Evolutionary conservation across 768 basidiomycete species (phyloP).

Genomic region (Phaffia australis): DNA sequence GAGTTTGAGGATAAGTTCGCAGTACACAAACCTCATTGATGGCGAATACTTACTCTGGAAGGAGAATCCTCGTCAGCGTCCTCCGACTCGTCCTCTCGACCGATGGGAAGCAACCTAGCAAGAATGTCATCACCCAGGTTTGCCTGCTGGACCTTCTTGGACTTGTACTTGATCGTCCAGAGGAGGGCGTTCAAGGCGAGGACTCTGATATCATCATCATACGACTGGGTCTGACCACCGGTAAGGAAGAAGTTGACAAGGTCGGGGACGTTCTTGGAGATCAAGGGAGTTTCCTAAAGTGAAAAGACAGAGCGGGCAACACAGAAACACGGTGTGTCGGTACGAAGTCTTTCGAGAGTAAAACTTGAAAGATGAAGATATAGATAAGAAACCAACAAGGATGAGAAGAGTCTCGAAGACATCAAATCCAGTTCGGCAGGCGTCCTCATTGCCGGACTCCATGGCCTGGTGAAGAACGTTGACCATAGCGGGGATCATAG

Average conservation of each 20-base stretch:
- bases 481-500: conserved; percentile 74
- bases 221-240: conserved; percentile 64
- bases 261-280: conserved; percentile 76
- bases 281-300: conserved; percentile 79
- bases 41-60: conserved; percentile 55
- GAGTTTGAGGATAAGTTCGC: not conserved
- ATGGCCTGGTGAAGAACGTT: conserved; percentile 75
- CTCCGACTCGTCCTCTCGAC: conserved; percentile 86
- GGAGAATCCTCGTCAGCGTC: conserved; percentile 55
- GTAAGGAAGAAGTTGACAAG: conserved; percentile 78
- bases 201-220: conserved; percentile 70
- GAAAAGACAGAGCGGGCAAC: not conserved
- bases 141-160: conserved; percentile 80
- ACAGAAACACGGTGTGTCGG: not conserved
- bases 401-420: conserved; percentile 92
- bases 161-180: conserved; percentile 99
- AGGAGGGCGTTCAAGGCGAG: conserved; percentile 85
- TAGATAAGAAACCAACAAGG: conserved; percentile 49
- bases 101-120: conserved; percentile 83
- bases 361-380: not conserved
- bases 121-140: conserved; percentile 75
- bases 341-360: conserved; percentile 19
- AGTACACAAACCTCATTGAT: not conserved
- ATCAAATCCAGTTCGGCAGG: conserved; percentile 82
- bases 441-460: conserved; percentile 63